Evolutionary conservation across 2,329 filamentous ascomycete genomes (phyloP).

Genomic region (Nemania sp.): DNA sequence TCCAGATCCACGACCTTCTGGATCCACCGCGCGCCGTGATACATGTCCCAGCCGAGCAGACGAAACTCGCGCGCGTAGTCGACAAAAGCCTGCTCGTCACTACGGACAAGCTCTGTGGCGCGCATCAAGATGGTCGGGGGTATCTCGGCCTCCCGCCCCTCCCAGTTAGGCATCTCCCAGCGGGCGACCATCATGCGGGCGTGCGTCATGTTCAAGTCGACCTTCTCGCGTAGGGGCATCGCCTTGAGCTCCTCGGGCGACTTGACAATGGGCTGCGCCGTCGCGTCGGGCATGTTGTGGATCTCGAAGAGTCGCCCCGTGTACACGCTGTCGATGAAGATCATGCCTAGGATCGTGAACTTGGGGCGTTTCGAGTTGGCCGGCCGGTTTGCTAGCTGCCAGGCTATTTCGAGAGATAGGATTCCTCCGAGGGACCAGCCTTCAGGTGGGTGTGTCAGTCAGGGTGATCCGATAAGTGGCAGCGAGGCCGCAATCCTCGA

Average conservation of each 20-base stretch:
- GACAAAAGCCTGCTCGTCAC: conserved; percentile 39
- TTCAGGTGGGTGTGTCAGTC: conserved; percentile 13
- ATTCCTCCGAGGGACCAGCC: conserved; percentile 61
- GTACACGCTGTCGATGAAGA: conserved; percentile 58
- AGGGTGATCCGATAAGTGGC: background rate
- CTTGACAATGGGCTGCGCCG: conserved; percentile 38
- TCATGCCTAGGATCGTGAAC: conserved; percentile 52
- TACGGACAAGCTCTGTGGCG: conserved; percentile 46
- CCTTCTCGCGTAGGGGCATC: conserved; percentile 40
- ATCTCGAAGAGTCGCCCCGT: conserved; percentile 35
- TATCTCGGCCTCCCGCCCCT: conserved; percentile 27
- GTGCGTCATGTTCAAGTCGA: conserved; percentile 41
- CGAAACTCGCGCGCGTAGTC: conserved; percentile 50
- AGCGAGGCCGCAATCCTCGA: too few species aligned
- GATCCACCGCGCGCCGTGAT: conserved; percentile 50
- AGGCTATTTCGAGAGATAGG: conserved; percentile 55
- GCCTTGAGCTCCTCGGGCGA: conserved; percentile 35
- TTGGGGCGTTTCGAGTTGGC: conserved; percentile 22
- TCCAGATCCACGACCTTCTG: conserved; percentile 52
- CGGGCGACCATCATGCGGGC: conserved; percentile 38
- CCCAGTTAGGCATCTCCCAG: conserved; percentile 38
- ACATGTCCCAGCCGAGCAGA: conserved; percentile 55
- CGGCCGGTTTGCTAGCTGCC: conserved; percentile 46
- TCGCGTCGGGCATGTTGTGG: conserved; percentile 16
- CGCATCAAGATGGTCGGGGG: conserved; percentile 53